Conservation (phyloP, 202 grass and related monocot genomes). For the Musa balbisiana region DNA sequence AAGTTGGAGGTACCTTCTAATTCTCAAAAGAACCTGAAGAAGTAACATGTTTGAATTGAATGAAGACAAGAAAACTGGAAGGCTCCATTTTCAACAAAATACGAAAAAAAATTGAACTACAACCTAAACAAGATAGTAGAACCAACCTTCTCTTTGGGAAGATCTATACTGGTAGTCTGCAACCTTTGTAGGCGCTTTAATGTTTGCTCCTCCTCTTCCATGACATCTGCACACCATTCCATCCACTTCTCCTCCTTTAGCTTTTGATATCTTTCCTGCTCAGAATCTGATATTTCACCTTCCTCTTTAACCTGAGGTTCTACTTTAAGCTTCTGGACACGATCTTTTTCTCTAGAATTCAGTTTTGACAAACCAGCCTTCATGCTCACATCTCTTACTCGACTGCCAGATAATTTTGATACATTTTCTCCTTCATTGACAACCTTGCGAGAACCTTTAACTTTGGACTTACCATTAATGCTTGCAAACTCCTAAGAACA, state of each 20-base stretch:
- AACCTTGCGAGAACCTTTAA: conserved; percentile 49
- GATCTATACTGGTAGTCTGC: conserved; percentile 92
- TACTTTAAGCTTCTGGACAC: conserved; percentile 47
- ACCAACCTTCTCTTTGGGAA: conserved; percentile 93
- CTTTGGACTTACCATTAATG: conserved; percentile 54
- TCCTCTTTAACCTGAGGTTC: conserved; percentile 94
- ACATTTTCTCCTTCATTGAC: conserved; percentile 49
- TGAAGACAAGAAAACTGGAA: neutral
- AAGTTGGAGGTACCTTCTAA: conserved; percentile 88
- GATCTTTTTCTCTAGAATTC: conserved; percentile 48
- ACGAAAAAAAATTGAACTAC: conserved; percentile 6
- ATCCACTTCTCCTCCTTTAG: conserved; percentile 98
- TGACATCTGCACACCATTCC: conserved; percentile 97
- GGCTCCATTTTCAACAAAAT: conserved; percentile 15
- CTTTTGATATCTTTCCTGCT: conserved; percentile 69
- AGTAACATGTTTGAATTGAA: conserved; percentile 16
- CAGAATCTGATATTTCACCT: conserved; percentile 98
- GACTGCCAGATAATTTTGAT: conserved; percentile 35
- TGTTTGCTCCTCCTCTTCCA: conserved; percentile 84
- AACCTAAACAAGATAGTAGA: neutral
- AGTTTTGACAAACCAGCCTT: conserved; percentile 36
- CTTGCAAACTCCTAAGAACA: conserved; percentile 78
- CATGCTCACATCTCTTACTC: conserved; percentile 44
- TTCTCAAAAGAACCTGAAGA: conserved; percentile 91
- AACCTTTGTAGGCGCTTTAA: conserved; percentile 84